phyloP scores from a whole-genome alignment of 768 basidiomycete species.

The Rhizopogon rudus region DNA sequence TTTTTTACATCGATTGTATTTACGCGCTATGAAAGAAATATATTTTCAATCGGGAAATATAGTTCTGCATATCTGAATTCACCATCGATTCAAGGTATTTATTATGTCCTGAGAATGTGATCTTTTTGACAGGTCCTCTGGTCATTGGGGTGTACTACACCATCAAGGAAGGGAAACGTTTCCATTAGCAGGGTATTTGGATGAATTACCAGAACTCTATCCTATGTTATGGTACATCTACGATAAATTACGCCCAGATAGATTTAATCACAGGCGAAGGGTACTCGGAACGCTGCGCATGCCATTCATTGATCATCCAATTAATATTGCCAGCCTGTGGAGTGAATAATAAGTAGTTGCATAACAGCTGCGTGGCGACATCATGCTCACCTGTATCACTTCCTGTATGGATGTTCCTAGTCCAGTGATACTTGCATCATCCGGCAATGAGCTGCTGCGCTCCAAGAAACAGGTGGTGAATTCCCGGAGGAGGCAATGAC shows the following conservation, averaged over 20 bases:
- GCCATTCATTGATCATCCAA: constrained; percentile 2
- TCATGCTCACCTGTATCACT: neutral
- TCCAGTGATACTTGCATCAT: constrained; percentile 1
- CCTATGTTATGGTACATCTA: neutral
- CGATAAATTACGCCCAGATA: neutral
- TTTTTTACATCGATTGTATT: no score
- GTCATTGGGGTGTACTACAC: no score
- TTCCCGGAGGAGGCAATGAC: neutral
- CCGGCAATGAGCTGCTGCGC: neutral
- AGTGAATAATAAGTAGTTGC: neutral
- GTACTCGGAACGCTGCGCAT: neutral
- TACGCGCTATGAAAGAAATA: no score
- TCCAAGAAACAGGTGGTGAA: constrained; percentile 3
- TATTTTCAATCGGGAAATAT: no score
- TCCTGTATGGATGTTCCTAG: neutral
- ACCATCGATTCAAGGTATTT: no score
- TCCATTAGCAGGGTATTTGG: neutral
- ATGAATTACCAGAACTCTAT: no score
- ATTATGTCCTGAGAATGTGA: neutral
- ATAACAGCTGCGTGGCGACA: neutral
- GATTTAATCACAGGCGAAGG: neutral
- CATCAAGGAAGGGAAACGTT: no score
- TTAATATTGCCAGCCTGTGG: neutral
- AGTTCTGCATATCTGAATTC: neutral
- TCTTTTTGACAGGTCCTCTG: neutral